Percentiles rank a stretch among this genome's conserved stretches.
These are phyloP conservation scores for Neofusicoccum laricinum DNA, from an alignment of 2,329 filamentous ascomycete species.

Conservation along the genomic window DNA sequence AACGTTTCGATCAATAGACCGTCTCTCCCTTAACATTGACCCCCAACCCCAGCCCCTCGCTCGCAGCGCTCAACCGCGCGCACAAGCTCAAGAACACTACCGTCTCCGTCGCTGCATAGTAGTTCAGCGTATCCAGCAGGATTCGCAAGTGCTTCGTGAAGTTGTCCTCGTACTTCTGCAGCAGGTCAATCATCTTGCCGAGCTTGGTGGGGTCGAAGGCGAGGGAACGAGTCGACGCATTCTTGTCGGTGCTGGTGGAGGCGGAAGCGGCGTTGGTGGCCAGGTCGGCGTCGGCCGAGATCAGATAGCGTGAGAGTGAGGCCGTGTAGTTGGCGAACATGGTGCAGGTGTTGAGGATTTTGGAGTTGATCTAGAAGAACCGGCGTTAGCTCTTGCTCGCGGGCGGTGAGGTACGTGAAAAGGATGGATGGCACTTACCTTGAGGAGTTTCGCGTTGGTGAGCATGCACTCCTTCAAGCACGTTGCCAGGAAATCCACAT, in stretches of 20 bases:
- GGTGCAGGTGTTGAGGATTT: conserved; percentile 92
- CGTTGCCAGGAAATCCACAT: conserved; percentile 96
- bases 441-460: conserved; percentile 89
- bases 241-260: conserved; percentile 21
- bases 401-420: conserved; percentile 12
- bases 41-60: conserved; percentile 14
- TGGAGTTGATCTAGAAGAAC: conserved; percentile 82
- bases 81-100: conserved; percentile 89
- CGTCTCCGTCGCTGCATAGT: conserved; percentile 95
- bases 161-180: conserved; percentile 89
- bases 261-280: conserved; percentile 17
- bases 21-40: conserved; percentile 8
- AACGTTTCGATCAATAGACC: background rate
- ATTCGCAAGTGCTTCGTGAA: conserved; percentile 93
- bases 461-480: conserved; percentile 99
- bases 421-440: conserved; percentile 61
- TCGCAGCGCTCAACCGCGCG: conserved; percentile 72
- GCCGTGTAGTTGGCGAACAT: conserved; percentile 90
- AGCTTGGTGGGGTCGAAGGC: conserved; percentile 59
- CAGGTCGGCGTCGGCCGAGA: conserved; percentile 64
- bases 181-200: conserved; percentile 77
- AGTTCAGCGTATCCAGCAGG: conserved; percentile 89
- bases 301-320: conserved; percentile 79
- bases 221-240: conserved; percentile 22
- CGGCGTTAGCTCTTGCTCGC: background rate